Percentiles rank a stretch among this genome's conserved stretches.
Evolutionary conservation across 2,329 filamentous ascomycete species (phyloP).

Genomic region (Domatiomyces globalis): DNA sequence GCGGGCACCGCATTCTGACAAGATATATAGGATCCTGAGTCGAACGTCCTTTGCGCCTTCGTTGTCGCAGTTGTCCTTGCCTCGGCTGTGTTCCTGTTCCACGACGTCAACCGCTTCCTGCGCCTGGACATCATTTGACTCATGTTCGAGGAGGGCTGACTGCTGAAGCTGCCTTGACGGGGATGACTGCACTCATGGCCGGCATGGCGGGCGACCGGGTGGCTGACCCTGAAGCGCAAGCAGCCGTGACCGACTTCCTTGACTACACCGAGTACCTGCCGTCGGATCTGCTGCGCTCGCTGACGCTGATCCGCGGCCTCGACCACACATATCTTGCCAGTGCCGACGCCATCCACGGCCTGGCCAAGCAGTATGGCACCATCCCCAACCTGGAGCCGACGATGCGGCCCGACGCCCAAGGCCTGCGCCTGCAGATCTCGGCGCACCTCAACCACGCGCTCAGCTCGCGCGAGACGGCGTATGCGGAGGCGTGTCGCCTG

Average conservation of each 20-base stretch:
- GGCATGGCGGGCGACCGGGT: conserved; percentile 31
- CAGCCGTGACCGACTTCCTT: conserved; percentile 52
- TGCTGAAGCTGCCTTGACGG: not conserved
- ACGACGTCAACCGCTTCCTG: too few relatives aligned
- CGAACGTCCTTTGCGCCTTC: too few relatives aligned
- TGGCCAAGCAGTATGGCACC: conserved; percentile 30
- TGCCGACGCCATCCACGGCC: conserved; percentile 28
- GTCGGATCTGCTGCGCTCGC: conserved; percentile 48
- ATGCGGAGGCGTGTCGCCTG: conserved; percentile 42
- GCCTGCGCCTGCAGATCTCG: conserved; percentile 43
- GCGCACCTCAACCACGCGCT: conserved; percentile 40
- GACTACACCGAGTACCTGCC: conserved; percentile 58
- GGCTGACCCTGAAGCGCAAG: conserved; percentile 50
- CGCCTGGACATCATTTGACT: too few relatives aligned
- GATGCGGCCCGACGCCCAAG: conserved; percentile 37
- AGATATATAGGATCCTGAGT: too few relatives aligned
- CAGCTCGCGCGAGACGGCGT: conserved; percentile 41
- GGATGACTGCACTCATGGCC: conserved; percentile 21
- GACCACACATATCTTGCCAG: conserved; percentile 32
- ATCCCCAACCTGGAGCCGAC: conserved; percentile 38
- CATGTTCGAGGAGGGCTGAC: conserved; percentile 12
- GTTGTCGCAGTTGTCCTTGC: too few relatives aligned
- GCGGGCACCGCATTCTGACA: not conserved
- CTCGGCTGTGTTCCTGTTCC: too few relatives aligned
- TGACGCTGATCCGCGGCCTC: conserved; percentile 44